Percentiles rank a stretch among this genome's conserved stretches.
phyloP scores from a whole-genome alignment of 768 basidiomycete species.

The Vararia minispora region DNA sequence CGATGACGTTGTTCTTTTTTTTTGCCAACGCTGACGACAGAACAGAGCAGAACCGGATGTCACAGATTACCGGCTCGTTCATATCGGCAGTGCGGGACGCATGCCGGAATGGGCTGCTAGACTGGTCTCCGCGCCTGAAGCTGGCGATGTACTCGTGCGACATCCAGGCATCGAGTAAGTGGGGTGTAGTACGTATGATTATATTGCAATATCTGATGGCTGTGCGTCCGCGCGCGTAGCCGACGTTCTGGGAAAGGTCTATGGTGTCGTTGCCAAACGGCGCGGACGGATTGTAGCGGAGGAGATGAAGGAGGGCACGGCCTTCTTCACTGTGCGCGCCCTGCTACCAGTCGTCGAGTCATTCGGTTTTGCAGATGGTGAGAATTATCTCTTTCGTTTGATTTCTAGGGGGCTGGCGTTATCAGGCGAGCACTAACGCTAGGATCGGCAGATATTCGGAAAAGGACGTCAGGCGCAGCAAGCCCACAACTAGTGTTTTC shows the following conservation, averaged over 20 bases:
- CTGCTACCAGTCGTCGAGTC: conserved; percentile 92
- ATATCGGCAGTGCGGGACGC: conserved; percentile 85
- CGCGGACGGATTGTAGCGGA: conserved; percentile 90
- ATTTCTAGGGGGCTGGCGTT: conserved; percentile 1
- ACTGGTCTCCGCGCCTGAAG: conserved; percentile 97
- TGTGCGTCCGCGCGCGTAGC: conserved; percentile 34
- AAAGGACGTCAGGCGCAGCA: conserved; percentile 91
- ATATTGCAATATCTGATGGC: conserved; percentile 9
- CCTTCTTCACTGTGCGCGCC: conserved; percentile 87
- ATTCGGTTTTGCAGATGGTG: conserved; percentile 96
- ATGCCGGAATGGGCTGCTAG: conserved; percentile 79
- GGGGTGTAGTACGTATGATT: conserved; percentile 1
- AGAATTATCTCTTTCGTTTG: conserved; percentile 18
- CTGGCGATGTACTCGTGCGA: conserved; percentile 99
- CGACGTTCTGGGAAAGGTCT: conserved; percentile 95
- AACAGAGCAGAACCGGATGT: conserved; percentile 65
- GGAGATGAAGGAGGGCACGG: conserved; percentile 97
- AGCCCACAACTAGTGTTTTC: conserved; percentile 96
- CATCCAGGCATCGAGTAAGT: conserved; percentile 93
- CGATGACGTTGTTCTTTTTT: conserved; percentile 4
- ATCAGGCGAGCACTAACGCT: neutral
- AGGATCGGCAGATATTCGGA: conserved; percentile 73
- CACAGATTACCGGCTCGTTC: conserved; percentile 83
- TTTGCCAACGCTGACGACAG: conserved; percentile 8
- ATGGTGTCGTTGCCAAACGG: conserved; percentile 86